phyloP scores from a whole-genome alignment of 139 green algal species.

The Ettlia oleoabundans region DNA sequence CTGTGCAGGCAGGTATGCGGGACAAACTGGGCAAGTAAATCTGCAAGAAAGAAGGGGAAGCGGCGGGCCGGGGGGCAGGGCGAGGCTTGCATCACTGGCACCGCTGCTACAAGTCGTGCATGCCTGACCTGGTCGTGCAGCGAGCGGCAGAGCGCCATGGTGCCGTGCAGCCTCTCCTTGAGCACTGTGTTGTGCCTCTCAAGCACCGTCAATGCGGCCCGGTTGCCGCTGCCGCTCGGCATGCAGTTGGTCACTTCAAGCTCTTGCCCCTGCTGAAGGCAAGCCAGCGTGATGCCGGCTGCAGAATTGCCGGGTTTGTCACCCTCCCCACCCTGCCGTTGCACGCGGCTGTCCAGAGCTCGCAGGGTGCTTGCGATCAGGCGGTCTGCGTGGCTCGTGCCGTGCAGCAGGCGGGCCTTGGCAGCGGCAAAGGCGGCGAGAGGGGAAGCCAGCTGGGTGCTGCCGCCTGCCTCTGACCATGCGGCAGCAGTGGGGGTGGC shows the following conservation, averaged over 20 bases:
- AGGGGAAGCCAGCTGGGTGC: not conserved
- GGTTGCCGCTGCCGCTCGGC: not conserved
- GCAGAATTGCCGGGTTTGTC: not conserved
- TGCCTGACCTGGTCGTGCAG: constrained; percentile 12
- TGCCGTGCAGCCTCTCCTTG: not conserved
- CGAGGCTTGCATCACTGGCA: not conserved
- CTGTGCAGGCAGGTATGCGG: too few relatives aligned
- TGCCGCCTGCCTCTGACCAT: not conserved
- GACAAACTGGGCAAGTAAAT: not conserved
- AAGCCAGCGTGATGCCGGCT: not conserved
- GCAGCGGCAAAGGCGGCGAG: constrained; percentile 14
- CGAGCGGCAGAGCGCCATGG: constrained; percentile 1
- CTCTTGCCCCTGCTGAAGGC: not conserved
- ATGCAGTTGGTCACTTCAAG: not conserved
- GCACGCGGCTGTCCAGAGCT: not conserved
- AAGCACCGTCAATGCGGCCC: constrained; percentile 1
- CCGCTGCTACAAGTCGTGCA: not conserved
- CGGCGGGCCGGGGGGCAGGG: not conserved
- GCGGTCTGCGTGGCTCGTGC: not conserved
- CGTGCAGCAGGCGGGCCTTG: not conserved
- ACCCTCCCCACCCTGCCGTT: not conserved
- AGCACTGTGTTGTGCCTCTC: not conserved
- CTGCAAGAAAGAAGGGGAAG: not conserved
- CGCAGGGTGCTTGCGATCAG: not conserved
- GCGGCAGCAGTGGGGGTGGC: too few relatives aligned